A percentile compares a stretch with the other conserved stretches of the same genome.
Evolutionary conservation across 495 filamentous ascomycete species (phyloP).

Genomic region (Poronia punctata): DNA sequence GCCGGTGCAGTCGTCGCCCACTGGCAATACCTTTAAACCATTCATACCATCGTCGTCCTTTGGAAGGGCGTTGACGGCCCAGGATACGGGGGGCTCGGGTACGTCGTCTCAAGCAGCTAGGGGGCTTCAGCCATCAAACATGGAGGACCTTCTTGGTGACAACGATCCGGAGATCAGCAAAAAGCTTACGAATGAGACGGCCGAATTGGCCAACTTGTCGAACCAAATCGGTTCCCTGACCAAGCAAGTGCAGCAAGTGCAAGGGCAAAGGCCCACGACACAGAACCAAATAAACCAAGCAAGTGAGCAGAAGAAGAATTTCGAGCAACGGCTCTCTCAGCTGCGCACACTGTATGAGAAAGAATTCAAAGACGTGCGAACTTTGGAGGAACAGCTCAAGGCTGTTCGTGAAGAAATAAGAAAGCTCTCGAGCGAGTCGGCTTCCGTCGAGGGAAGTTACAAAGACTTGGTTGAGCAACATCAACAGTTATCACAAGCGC

Average conservation of each 20-base stretch:
- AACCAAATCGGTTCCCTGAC: conserved; percentile 87
- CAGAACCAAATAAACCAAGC: conserved; percentile 75
- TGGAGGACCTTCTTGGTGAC: conserved; percentile 92
- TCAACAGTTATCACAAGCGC: conserved; percentile 60
- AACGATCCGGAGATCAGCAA: conserved; percentile 85
- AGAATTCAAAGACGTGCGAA: conserved; percentile 78
- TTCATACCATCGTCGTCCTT: conserved; percentile 89
- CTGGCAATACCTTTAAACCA: conserved; percentile 65
- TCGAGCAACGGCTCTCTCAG: conserved; percentile 78
- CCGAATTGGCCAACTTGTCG: conserved; percentile 91
- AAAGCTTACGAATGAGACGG: conserved; percentile 78
- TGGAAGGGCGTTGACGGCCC: conserved; percentile 71
- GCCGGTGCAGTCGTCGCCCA: conserved; percentile 41
- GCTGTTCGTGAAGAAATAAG: conserved; percentile 69
- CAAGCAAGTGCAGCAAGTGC: conserved; percentile 89
- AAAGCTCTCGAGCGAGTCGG: conserved; percentile 74
- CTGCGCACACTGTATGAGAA: conserved; percentile 85
- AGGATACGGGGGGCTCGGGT: conserved; percentile 67
- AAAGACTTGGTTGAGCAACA: conserved; percentile 84
- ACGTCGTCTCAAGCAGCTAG: conserved; percentile 31
- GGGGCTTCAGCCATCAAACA: conserved; percentile 40
- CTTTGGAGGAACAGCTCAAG: conserved; percentile 74
- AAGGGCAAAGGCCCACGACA: conserved; percentile 65
- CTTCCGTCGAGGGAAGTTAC: conserved; percentile 70
- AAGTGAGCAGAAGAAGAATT: conserved; percentile 79